Conservation (phyloP, 352 stramenopile species). For the Phytophthora pluvialis region DNA sequence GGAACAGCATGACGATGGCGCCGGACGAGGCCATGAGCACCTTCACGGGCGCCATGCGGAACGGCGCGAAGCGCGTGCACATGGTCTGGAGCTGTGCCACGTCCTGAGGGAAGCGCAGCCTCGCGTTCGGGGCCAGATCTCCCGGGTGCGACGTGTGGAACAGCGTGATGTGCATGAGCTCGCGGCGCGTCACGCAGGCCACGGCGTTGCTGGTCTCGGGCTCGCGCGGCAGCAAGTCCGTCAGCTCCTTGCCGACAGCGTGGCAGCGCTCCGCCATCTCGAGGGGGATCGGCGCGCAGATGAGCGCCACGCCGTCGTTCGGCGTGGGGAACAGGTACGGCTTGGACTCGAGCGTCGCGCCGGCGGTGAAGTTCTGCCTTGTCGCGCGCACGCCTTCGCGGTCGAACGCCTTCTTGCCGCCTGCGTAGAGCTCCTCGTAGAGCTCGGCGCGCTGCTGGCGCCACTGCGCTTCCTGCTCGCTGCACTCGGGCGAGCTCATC, state of each 20-base stretch:
- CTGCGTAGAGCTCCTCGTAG: constrained; percentile 45
- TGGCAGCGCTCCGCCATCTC: constrained; percentile 48
- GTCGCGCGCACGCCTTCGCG: constrained; percentile 43
- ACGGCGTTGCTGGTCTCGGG: constrained; percentile 39
- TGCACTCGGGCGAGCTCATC: constrained; percentile 26
- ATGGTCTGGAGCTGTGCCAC: constrained; percentile 52
- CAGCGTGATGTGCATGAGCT: constrained; percentile 82
- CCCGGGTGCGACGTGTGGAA: constrained; percentile 82
- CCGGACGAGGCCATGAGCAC: constrained; percentile 69
- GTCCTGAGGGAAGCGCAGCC: constrained; percentile 43
- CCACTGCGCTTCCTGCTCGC: constrained; percentile 49
- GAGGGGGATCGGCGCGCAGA: constrained; percentile 50
- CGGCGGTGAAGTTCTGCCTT: constrained; percentile 45
- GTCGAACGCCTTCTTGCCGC: constrained; percentile 45
- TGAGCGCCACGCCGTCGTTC: constrained; percentile 54
- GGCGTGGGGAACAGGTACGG: constrained; percentile 54
- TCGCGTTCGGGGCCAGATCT: constrained; percentile 54
- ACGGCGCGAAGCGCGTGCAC: constrained; percentile 44
- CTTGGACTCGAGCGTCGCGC: constrained; percentile 50
- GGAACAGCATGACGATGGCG: constrained; percentile 72
- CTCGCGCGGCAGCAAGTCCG: constrained; percentile 48
- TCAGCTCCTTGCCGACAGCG: constrained; percentile 49
- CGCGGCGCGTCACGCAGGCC: constrained; percentile 65
- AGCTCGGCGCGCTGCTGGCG: constrained; percentile 44
- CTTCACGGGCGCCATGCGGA: constrained; percentile 53